Evolutionary conservation across 495 filamentous ascomycete species (phyloP).

Genomic region (Trichocladium uniseriatum): DNA sequence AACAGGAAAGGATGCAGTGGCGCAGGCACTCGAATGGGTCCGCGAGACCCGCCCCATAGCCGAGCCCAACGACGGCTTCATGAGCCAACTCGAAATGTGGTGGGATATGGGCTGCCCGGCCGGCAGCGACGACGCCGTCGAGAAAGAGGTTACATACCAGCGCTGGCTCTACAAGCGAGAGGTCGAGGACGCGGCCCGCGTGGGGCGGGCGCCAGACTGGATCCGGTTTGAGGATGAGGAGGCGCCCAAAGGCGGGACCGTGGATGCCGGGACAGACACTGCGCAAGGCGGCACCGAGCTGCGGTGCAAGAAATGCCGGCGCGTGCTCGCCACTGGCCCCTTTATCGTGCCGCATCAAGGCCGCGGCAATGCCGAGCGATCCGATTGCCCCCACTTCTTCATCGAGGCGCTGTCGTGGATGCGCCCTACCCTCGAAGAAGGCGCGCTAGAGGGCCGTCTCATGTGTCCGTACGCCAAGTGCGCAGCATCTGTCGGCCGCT

Average conservation of each 20-base stretch:
- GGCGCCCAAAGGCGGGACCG: constrained; percentile 10
- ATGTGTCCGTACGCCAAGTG: constrained; percentile 74
- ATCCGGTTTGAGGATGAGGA: constrained; percentile 80
- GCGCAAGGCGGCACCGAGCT: constrained; percentile 33
- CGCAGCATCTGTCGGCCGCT: constrained; percentile 72
- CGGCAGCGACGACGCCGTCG: constrained; percentile 41
- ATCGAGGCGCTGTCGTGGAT: constrained; percentile 91
- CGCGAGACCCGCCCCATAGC: constrained; percentile 58
- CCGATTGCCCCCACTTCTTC: constrained; percentile 71
- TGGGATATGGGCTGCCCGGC: constrained; percentile 70
- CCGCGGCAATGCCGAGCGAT: constrained; percentile 16
- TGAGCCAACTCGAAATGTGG: constrained; percentile 78
- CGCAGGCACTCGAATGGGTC: constrained; percentile 42
- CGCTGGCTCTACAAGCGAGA: constrained; percentile 79
- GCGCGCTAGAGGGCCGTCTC: constrained; percentile 69
- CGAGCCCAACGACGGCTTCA: constrained; percentile 84
- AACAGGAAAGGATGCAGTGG: constrained; percentile 22
- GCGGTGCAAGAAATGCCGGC: constrained; percentile 58
- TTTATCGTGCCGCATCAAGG: constrained; percentile 36
- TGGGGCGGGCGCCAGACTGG: constrained; percentile 52
- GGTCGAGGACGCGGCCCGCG: constrained; percentile 60
- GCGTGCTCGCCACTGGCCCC: constrained; percentile 33
- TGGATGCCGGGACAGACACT: background rate
- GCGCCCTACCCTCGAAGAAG: constrained; percentile 66
- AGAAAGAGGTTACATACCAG: constrained; percentile 65